A percentile compares a stretch with the other conserved stretches of the same genome.
phyloP scores from a whole-genome alignment of 2,329 filamentous ascomycete genomes.

The Stachybotrys elegans region DNA sequence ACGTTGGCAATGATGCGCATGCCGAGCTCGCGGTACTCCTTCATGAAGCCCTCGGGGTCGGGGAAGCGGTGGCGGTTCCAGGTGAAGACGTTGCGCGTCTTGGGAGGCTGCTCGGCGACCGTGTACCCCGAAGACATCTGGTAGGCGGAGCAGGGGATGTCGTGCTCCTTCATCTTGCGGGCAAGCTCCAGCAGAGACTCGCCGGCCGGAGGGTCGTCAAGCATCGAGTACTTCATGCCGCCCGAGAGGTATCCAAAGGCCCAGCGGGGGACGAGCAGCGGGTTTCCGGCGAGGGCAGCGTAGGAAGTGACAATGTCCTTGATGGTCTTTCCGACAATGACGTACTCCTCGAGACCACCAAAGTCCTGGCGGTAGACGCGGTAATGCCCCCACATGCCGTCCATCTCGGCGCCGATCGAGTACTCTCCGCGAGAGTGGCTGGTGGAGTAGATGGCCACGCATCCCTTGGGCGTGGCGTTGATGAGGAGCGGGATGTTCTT shows the following conservation, averaged over 20 bases:
- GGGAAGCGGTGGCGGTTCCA: slow-evolving; percentile 70
- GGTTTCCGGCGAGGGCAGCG: slow-evolving; percentile 63
- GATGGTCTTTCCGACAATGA: slow-evolving; percentile 61
- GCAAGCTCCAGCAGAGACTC: slow-evolving; percentile 58
- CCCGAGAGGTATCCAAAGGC: slow-evolving; percentile 70
- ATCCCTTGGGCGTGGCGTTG: slow-evolving; percentile 59
- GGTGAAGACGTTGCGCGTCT: slow-evolving; percentile 62
- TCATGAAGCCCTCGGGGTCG: slow-evolving; percentile 58
- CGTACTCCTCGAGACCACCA: slow-evolving; percentile 67
- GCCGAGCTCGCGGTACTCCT: slow-evolving; percentile 56
- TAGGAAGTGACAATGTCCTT: slow-evolving; percentile 62
- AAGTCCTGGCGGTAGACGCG: slow-evolving; percentile 70
- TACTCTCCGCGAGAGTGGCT: slow-evolving; percentile 60
- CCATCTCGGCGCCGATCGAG: slow-evolving; percentile 66
- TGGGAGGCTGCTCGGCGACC: slow-evolving; percentile 60
- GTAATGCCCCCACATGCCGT: slow-evolving; percentile 70
- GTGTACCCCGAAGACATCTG: slow-evolving; percentile 73
- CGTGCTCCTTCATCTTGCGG: slow-evolving; percentile 55
- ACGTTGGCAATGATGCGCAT: slow-evolving; percentile 67
- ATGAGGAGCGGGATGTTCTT: slow-evolving; percentile 72
- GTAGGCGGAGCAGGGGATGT: slow-evolving; percentile 65
- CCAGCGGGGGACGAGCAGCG: slow-evolving; percentile 64
- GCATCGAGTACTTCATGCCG: slow-evolving; percentile 50
- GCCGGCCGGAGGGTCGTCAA: slow-evolving; percentile 45
- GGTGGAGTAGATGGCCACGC: slow-evolving; percentile 63